A percentile compares a stretch with the other conserved stretches of the same genome.
Conservation (phyloP, 1,139 yeast species). For the Geotrichum australiense region DNA sequence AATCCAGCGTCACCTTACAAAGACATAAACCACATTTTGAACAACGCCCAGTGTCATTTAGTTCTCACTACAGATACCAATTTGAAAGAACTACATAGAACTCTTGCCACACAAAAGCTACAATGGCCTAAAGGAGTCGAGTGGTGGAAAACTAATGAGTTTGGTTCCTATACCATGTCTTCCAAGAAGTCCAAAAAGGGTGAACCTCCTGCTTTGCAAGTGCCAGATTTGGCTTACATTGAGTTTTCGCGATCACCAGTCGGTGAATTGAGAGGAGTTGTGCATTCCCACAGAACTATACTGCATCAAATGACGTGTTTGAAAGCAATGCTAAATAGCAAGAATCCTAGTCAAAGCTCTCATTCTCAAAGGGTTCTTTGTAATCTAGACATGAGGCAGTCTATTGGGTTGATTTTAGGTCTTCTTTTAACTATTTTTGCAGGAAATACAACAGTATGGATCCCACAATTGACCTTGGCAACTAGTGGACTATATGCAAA, state of each 20-base stretch:
- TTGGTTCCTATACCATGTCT: conserved; percentile 61
- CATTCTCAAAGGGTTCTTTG: conserved; percentile 5
- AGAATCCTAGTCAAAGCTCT: conserved; percentile 1
- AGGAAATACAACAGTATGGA: conserved; percentile 77
- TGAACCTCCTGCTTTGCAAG: conserved; percentile 57
- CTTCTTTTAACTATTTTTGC: conserved; percentile 73
- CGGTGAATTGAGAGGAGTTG: conserved; percentile 90
- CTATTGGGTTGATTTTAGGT: conserved; percentile 85
- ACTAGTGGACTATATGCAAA: conserved; percentile 86
- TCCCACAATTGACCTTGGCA: conserved; percentile 68
- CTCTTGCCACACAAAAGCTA: conserved; percentile 41
- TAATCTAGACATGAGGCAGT: conserved; percentile 76
- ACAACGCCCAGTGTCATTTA: conserved; percentile 67
- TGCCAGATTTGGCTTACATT: conserved; percentile 81
- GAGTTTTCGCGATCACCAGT: conserved; percentile 87
- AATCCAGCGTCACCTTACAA: conserved; percentile 60
- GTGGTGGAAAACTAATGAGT: conserved; percentile 82
- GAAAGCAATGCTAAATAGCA: conserved; percentile 48
- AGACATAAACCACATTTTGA: conserved; percentile 67
- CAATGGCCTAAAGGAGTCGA: conserved; percentile 55
- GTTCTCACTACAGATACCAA: conserved; percentile 78
- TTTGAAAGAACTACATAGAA: conserved; percentile 59
- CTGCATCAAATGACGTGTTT: conserved; percentile 81
- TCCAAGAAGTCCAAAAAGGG: conserved; percentile 39
- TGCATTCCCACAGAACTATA: conserved; percentile 80